Conservation (phyloP, 768 basidiomycete genomes). For the Mycena floridula region DNA sequence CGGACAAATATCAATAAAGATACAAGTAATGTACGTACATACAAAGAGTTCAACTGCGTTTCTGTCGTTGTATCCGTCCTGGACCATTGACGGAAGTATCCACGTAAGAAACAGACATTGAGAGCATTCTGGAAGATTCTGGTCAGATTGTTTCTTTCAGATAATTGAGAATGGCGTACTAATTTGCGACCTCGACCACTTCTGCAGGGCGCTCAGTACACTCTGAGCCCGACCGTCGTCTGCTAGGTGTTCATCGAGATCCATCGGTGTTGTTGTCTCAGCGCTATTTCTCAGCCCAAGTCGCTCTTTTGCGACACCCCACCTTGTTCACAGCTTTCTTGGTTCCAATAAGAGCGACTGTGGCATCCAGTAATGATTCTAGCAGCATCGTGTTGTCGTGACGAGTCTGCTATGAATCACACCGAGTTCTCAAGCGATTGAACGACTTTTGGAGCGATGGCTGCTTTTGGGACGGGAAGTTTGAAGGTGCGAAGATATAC, state of each 20-base stretch:
- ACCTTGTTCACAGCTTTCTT: conserved; percentile 84
- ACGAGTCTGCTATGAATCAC: conserved; percentile 71
- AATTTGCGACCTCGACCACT: conserved; percentile 58
- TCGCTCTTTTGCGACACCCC: conserved; percentile 60
- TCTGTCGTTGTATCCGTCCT: conserved; percentile 51
- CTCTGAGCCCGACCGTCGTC: conserved; percentile 61
- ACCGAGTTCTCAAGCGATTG: conserved; percentile 73
- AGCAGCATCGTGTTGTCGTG: conserved; percentile 70
- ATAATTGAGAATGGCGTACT: conserved; percentile 15
- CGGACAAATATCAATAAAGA: background rate
- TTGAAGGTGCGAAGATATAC: conserved; percentile 86
- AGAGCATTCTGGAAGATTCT: conserved; percentile 36
- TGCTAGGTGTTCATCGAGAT: conserved; percentile 42
- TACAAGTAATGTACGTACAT: background rate
- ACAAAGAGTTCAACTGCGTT: conserved; percentile 32
- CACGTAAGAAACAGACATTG: conserved; percentile 70
- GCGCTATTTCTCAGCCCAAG: conserved; percentile 45
- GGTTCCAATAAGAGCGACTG: conserved; percentile 73
- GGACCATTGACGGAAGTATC: conserved; percentile 54
- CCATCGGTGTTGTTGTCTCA: conserved; percentile 30
- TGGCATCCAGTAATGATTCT: conserved; percentile 68
- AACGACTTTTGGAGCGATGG: conserved; percentile 68
- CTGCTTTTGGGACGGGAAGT: conserved; percentile 71
- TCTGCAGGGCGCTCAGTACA: conserved; percentile 49
- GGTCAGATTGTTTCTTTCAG: background rate